phyloP scores from a whole-genome alignment of 495 filamentous ascomycete genomes.

The Clavariopsis aquatica region DNA sequence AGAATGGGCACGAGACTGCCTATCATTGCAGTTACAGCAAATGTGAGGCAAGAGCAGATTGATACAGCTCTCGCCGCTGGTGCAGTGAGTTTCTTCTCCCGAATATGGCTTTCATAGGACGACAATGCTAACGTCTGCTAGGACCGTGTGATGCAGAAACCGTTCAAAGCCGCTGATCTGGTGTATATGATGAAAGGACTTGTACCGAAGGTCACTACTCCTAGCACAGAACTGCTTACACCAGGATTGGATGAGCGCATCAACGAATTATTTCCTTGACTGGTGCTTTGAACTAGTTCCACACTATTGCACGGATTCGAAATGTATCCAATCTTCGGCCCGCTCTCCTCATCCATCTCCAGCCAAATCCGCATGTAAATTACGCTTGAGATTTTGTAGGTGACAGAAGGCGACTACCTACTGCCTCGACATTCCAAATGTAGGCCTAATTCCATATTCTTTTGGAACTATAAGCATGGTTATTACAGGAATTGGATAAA shows the following conservation, averaged over 20 bases:
- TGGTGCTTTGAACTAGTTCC: background rate
- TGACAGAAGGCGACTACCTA: too few relatives aligned
- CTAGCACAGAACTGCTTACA: background rate
- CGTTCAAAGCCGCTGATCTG: constrained; percentile 30
- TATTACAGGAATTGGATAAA: too few relatives aligned
- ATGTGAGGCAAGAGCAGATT: constrained; percentile 69
- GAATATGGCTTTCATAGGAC: background rate
- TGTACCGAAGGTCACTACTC: constrained; percentile 15
- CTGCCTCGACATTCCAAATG: too few relatives aligned
- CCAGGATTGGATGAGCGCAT: constrained; percentile 4
- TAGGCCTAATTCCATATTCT: too few relatives aligned
- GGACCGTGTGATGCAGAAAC: constrained; percentile 32
- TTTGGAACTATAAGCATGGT: too few relatives aligned
- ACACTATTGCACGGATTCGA: background rate
- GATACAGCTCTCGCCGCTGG: constrained; percentile 64
- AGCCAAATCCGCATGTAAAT: too few relatives aligned
- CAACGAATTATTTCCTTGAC: constrained; percentile 1
- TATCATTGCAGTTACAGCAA: constrained; percentile 76
- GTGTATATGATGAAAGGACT: constrained; percentile 31
- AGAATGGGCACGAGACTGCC: constrained; percentile 48
- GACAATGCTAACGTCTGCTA: constrained; percentile 1
- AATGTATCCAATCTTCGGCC: background rate
- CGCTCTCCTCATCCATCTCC: background rate
- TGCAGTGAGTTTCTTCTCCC: constrained; percentile 57
- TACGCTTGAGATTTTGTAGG: too few relatives aligned